These are phyloP conservation scores for Spergularia bocconei DNA, from an alignment of 148 eudicot species.

Conservation along the genomic window DNA sequence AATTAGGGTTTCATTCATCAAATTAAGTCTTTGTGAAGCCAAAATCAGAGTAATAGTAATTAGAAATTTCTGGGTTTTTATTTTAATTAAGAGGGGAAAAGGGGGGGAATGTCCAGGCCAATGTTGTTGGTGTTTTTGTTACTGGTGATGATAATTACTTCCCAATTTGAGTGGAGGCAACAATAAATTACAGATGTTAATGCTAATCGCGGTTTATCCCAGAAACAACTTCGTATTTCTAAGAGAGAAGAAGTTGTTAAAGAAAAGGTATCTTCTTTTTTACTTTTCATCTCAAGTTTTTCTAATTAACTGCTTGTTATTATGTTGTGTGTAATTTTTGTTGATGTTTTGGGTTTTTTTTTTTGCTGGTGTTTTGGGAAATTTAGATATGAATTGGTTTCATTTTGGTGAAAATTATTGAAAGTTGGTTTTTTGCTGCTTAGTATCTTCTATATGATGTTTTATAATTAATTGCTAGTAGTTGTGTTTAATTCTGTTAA, in stretches of 20 bases:
- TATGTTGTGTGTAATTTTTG: neutral
- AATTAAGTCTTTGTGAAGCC: neutral
- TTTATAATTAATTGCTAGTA: no score
- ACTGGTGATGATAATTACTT: conserved; percentile 62
- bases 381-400: no score
- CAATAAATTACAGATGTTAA: conserved; percentile 56
- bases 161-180: conserved; percentile 86
- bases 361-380: no score
- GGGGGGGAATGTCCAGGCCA: conserved; percentile 58
- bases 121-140: conserved; percentile 67
- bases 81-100: no score
- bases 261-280: conserved; percentile 51
- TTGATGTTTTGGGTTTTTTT: neutral
- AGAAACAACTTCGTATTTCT: conserved; percentile 52
- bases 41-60: neutral
- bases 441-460: no score
- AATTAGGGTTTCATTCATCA: conserved; percentile 12
- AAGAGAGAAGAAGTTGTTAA: conserved; percentile 71
- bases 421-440: no score
- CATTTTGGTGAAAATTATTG: neutral
- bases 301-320: neutral
- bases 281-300: neutral
- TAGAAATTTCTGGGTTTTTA: conserved; percentile 7
- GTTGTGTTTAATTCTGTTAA: no score
- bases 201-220: conserved; percentile 38